Percentiles rank a stretch among this genome's conserved stretches.
These are phyloP conservation scores for Solanum clarkiae DNA, from an alignment of 257 asterid genomes.

Conservation along the genomic window DNA sequence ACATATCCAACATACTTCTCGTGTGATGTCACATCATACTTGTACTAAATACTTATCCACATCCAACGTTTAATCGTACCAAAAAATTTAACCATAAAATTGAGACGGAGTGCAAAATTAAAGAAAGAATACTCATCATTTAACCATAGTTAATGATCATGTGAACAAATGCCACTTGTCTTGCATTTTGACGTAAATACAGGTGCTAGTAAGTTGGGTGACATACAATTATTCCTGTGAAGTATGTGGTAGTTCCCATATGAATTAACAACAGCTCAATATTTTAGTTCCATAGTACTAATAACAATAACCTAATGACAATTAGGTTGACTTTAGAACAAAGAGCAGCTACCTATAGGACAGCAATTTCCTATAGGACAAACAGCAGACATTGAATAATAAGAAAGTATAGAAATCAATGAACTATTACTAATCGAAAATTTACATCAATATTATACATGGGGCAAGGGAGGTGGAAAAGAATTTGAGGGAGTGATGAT, in stretches of 20 bases:
- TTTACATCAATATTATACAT: not conserved
- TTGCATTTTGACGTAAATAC: not conserved
- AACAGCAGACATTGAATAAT: not conserved
- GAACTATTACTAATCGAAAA: not conserved
- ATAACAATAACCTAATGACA: not conserved
- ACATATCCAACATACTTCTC: no score
- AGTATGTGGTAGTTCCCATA: not conserved
- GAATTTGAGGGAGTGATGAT: constrained; percentile 6
- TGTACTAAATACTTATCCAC: not conserved
- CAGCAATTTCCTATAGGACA: not conserved
- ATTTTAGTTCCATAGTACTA: not conserved
- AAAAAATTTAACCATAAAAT: not conserved
- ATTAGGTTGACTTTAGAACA: not conserved
- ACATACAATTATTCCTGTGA: not conserved
- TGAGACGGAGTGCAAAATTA: not conserved
- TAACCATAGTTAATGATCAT: not conserved
- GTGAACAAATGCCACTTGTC: not conserved
- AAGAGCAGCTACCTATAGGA: not conserved
- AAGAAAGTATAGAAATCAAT: not conserved
- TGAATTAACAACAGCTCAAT: not conserved
- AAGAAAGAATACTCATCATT: not conserved
- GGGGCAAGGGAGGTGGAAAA: not conserved
- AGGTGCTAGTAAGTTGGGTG: not conserved
- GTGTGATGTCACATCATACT: not conserved
- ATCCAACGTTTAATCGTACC: not conserved